A percentile compares a stretch with the other conserved stretches of the same genome.
Evolutionary conservation across 768 basidiomycete species (phyloP).

Genomic region (Atractiella rhizophila): DNA sequence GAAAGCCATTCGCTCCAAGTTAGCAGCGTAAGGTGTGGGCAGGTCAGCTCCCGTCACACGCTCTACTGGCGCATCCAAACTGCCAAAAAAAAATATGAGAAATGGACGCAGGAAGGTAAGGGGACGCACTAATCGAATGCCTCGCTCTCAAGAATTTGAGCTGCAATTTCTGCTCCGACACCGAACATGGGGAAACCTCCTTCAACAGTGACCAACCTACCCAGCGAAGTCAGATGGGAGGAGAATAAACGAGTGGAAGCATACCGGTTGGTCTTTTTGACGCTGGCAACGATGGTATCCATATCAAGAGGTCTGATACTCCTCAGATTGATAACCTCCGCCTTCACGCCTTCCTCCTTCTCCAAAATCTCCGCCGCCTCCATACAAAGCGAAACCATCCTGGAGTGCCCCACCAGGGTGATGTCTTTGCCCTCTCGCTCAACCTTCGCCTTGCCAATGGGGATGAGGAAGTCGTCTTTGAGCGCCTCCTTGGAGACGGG

Average conservation of each 20-base stretch:
- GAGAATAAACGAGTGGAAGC: constrained; percentile 10
- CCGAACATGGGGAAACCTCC: constrained; percentile 97
- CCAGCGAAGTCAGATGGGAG: background rate
- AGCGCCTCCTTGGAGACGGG: constrained; percentile 84
- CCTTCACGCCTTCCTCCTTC: constrained; percentile 78
- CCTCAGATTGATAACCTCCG: constrained; percentile 91
- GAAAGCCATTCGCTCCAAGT: constrained; percentile 75
- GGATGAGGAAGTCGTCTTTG: constrained; percentile 80
- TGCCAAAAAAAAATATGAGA: background rate
- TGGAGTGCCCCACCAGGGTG: constrained; percentile 91
- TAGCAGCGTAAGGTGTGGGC: constrained; percentile 82
- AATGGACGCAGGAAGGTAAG: background rate
- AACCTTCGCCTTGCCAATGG: constrained; percentile 92
- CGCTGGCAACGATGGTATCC: constrained; percentile 80
- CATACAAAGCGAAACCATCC: constrained; percentile 83
- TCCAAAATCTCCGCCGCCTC: constrained; percentile 81
- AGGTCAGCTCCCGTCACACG: constrained; percentile 88
- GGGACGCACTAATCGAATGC: constrained; percentile 53
- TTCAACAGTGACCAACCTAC: constrained; percentile 81
- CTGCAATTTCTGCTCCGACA: constrained; percentile 94
- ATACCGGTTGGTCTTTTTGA: constrained; percentile 94
- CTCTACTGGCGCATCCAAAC: constrained; percentile 88
- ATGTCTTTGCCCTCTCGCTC: constrained; percentile 79
- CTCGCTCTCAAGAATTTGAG: constrained; percentile 89
- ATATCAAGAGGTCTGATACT: constrained; percentile 92